phyloP scores from a whole-genome alignment of 106 monocot species.

The Acorus calamus region DNA sequence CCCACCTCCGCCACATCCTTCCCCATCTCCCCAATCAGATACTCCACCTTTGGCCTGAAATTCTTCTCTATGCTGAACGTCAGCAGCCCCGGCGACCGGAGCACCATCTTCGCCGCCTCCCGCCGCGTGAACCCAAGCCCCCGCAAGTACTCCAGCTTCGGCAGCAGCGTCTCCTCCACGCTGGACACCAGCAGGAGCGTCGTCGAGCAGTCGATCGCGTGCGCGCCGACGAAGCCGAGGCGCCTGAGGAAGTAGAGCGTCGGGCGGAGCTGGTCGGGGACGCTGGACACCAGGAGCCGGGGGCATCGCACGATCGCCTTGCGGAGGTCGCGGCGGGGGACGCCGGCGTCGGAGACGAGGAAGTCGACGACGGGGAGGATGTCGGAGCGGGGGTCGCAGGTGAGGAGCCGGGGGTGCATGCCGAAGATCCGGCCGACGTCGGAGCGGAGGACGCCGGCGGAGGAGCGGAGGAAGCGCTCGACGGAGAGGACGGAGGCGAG shows the following conservation, averaged over 20 bases:
- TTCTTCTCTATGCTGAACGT: constrained; percentile 55
- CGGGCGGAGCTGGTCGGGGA: constrained; percentile 44
- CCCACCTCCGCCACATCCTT: constrained; percentile 40
- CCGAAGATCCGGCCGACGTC: constrained; percentile 50
- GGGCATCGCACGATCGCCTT: constrained; percentile 47
- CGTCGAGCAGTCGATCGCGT: constrained; percentile 33
- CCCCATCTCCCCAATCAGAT: constrained; percentile 47
- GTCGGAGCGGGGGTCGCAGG: constrained; percentile 32
- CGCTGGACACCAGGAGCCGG: constrained; percentile 52
- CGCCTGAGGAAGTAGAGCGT: constrained; percentile 61
- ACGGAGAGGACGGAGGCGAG: too few species aligned
- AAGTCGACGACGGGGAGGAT: constrained; percentile 43
- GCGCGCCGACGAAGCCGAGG: constrained; percentile 45
- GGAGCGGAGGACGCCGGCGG: constrained; percentile 17
- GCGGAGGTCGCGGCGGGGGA: constrained; percentile 33
- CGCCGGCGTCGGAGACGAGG: constrained; percentile 27
- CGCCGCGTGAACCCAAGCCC: constrained; percentile 33
- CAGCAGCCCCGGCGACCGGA: constrained; percentile 42
- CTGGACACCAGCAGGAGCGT: constrained; percentile 55
- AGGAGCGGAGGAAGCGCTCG: constrained; percentile 9
- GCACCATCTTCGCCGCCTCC: constrained; percentile 32
- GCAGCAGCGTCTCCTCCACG: constrained; percentile 63
- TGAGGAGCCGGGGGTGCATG: constrained; percentile 49
- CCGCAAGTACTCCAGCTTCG: constrained; percentile 60
- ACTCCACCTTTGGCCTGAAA: constrained; percentile 59